Conservation (phyloP, 2,329 filamentous ascomycete genomes). For the Xylaria arbuscula region DNA sequence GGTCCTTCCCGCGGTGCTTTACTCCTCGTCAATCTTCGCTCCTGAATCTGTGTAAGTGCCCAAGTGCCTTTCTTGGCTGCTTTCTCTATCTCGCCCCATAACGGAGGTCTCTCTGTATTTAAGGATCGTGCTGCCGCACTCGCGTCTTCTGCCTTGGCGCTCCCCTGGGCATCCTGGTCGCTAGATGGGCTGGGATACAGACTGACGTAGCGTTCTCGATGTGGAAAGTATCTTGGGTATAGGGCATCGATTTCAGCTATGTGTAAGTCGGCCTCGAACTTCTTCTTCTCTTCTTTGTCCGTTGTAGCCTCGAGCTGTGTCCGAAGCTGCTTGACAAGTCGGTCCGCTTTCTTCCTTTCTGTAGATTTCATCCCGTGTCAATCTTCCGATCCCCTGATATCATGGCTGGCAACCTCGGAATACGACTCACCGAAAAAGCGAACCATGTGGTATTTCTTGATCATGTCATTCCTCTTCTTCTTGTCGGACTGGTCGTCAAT, state of each 20-base stretch:
- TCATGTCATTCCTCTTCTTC: constrained; percentile 75
- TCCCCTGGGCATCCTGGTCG: constrained; percentile 50
- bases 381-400: not conserved
- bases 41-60: constrained; percentile 46
- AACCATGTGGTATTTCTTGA: constrained; percentile 83
- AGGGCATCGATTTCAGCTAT: constrained; percentile 77
- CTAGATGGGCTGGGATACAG: constrained; percentile 60
- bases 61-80: constrained; percentile 59
- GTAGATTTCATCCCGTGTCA: constrained; percentile 31
- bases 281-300: constrained; percentile 62
- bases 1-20: constrained; percentile 27
- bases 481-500: constrained; percentile 68
- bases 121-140: constrained; percentile 57
- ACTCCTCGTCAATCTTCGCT: constrained; percentile 43
- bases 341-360: constrained; percentile 79
- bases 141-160: constrained; percentile 55
- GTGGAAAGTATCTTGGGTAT: constrained; percentile 78
- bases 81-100: constrained; percentile 76
- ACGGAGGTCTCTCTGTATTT: constrained; percentile 62
- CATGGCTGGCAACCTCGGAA: no score
- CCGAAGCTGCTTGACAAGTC: constrained; percentile 72
- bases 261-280: constrained; percentile 69
- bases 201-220: constrained; percentile 76
- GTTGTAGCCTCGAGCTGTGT: constrained; percentile 65
- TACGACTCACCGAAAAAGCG: constrained; percentile 77